Percentiles rank a stretch among this genome's conserved stretches.
Conservation (phyloP, 139 green algal species). For the Zygnema cylindricum region DNA sequence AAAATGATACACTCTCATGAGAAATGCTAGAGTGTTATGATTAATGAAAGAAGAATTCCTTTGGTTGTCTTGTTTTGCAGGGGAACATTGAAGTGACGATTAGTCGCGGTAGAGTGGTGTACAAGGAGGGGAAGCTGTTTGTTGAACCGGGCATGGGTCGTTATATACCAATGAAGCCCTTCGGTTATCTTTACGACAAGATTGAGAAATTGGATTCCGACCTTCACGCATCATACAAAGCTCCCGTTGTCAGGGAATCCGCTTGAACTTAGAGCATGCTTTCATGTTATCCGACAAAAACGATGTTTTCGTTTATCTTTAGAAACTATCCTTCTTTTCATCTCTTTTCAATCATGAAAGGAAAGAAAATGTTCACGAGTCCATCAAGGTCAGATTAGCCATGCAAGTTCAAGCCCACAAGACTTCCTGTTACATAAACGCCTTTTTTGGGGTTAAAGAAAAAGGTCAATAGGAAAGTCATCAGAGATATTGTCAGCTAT, state of each 20-base stretch:
- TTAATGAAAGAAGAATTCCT: too few species aligned
- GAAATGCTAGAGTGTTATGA: too few species aligned
- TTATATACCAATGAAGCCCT: conserved; percentile 71
- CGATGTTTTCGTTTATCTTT: conserved; percentile 22
- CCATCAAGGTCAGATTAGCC: too few species aligned
- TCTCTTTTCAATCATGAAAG: too few species aligned
- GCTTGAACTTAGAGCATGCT: not conserved
- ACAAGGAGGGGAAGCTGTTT: conserved; percentile 77
- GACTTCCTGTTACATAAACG: too few species aligned
- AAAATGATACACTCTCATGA: too few species aligned
- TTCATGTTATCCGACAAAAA: conserved; percentile 7
- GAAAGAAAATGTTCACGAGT: too few species aligned
- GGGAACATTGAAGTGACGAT: conserved; percentile 85
- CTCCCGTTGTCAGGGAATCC: not conserved
- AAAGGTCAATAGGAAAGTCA: too few species aligned
- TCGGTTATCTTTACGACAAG: conserved; percentile 72
- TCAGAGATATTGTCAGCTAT: too few species aligned
- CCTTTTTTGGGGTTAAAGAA: too few species aligned
- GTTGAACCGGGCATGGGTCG: conserved; percentile 73
- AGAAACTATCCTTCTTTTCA: not conserved
- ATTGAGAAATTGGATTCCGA: conserved; percentile 43
- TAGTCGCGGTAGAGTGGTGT: conserved; percentile 86
- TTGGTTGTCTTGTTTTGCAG: conserved; percentile 12
- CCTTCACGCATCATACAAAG: conserved; percentile 4
- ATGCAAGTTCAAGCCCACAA: too few species aligned